Evolutionary conservation across 1,284 basidiomycete species (phyloP).

Genomic region (Naganishia sp.): DNA sequence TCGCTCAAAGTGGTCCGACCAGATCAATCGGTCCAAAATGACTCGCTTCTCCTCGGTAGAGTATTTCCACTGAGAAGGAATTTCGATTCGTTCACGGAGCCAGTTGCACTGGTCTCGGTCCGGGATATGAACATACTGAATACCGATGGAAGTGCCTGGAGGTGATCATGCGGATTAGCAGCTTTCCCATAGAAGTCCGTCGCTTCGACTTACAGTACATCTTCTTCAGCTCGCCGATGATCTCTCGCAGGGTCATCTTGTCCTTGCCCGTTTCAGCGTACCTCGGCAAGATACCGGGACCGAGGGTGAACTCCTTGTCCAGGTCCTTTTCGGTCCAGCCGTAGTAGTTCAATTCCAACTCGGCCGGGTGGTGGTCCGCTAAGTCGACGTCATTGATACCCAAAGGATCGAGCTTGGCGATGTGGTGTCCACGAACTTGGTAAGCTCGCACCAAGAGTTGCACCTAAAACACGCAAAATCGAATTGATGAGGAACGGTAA

Average conservation of each 20-base stretch:
- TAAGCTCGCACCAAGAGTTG: conserved; percentile 97
- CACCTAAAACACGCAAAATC: conserved; percentile 60
- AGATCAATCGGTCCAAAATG: conserved; percentile 98
- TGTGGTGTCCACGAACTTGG: conserved; percentile 96
- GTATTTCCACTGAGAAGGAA: conserved; percentile 98
- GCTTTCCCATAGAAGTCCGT: not conserved
- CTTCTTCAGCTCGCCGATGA: conserved; percentile 86
- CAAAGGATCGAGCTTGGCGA: conserved; percentile 92
- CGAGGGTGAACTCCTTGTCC: conserved; percentile 89
- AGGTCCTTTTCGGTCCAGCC: conserved; percentile 93
- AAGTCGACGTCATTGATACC: conserved; percentile 89
- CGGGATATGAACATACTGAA: conserved; percentile 97
- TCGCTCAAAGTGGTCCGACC: conserved; percentile 99
- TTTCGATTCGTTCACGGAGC: conserved; percentile 95
- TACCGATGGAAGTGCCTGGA: conserved; percentile 86
- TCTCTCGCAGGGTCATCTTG: conserved; percentile 86
- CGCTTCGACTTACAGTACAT: conserved; percentile 77
- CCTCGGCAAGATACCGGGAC: conserved; percentile 93
- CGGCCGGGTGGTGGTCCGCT: conserved; percentile 71
- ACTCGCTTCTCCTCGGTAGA: conserved; percentile 97
- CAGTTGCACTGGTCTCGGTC: conserved; percentile 99
- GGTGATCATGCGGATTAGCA: not conserved
- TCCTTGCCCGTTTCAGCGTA: conserved; percentile 67
- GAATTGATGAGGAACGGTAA: not conserved
- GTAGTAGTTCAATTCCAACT: conserved; percentile 88